These are phyloP conservation scores for Melanogaster broomeanus DNA, from an alignment of 768 basidiomycete species.

Conservation along the genomic window DNA sequence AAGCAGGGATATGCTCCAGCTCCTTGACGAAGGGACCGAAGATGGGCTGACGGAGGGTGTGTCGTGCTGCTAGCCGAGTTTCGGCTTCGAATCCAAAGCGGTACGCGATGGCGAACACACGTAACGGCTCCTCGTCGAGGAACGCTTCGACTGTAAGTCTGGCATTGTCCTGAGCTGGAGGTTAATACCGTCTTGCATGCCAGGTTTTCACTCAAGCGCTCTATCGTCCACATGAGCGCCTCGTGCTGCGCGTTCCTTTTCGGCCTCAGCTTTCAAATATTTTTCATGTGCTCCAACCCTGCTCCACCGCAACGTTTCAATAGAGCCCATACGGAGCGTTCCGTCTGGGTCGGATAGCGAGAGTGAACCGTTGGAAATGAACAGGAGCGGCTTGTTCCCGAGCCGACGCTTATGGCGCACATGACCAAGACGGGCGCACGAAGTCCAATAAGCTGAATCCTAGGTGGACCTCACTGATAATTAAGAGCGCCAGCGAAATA, in stretches of 20 bases:
- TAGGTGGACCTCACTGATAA: slow-evolving; percentile 64
- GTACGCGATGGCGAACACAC: slow-evolving; percentile 41
- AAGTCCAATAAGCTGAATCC: slow-evolving; percentile 40
- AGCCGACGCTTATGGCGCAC: slow-evolving; percentile 74
- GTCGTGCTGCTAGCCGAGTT: slow-evolving; percentile 34
- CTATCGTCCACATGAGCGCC: slow-evolving; percentile 17
- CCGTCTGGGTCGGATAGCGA: slow-evolving; percentile 23
- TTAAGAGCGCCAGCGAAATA: slow-evolving; percentile 85
- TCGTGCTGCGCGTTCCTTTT: slow-evolving; percentile 24
- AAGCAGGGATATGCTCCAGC: slow-evolving; percentile 39
- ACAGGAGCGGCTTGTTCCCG: slow-evolving; percentile 66
- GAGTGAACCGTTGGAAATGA: slow-evolving; percentile 48
- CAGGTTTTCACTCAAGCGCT: too few relatives aligned
- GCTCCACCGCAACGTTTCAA: slow-evolving; percentile 33
- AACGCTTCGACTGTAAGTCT: too few relatives aligned
- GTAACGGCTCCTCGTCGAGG: slow-evolving; percentile 33
- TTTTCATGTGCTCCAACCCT: slow-evolving; percentile 28
- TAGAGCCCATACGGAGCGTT: slow-evolving; percentile 21
- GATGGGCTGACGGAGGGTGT: slow-evolving; percentile 38
- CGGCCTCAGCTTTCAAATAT: slow-evolving; percentile 28
- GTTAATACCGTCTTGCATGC: too few relatives aligned
- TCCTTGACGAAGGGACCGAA: slow-evolving; percentile 37
- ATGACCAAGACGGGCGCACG: slow-evolving; percentile 47
- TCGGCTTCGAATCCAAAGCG: slow-evolving; percentile 37
- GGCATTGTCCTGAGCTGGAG: too few relatives aligned